Evolutionary conservation across 805 yeast species (phyloP).

Genomic region (Myxozyma mucilagina): DNA sequence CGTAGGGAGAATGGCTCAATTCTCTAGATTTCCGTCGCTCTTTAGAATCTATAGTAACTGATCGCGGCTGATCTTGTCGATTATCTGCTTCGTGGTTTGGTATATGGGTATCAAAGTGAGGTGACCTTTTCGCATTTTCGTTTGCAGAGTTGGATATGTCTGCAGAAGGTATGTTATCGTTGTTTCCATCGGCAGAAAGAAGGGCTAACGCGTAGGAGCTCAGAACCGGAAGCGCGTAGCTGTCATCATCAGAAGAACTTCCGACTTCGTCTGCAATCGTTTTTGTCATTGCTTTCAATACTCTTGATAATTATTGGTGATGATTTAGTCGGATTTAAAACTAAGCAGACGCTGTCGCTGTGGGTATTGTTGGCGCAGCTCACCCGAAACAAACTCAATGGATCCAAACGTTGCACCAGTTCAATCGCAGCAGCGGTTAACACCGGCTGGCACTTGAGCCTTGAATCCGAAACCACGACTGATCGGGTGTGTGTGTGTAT

Average conservation of each 20-base stretch:
- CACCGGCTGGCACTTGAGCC: no score
- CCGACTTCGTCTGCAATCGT: conserved; percentile 15
- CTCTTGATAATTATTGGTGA: not conserved
- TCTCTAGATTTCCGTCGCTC: conserved; percentile 12
- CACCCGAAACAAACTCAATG: no score
- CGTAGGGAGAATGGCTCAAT: conserved; percentile 17
- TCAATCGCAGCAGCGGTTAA: no score
- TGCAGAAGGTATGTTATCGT: not conserved
- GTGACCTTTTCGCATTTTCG: not conserved
- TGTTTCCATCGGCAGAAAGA: conserved; percentile 39
- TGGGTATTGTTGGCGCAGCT: no score
- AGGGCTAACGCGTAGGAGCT: conserved; percentile 60
- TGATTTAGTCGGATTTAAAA: not conserved
- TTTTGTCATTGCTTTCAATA: not conserved
- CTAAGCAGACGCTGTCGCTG: not conserved
- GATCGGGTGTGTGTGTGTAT: not conserved
- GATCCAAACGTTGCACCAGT: no score
- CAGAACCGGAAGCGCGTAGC: conserved; percentile 59
- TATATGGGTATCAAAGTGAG: not conserved
- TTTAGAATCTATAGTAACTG: not conserved
- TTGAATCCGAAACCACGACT: no score
- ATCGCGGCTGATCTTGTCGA: not conserved
- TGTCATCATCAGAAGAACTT: conserved; percentile 41
- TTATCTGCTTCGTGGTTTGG: not conserved
- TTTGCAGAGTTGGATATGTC: not conserved